Evolutionary conservation across 2,329 filamentous ascomycete species (phyloP).

Genomic region (Thermomyces lanuginosus): DNA sequence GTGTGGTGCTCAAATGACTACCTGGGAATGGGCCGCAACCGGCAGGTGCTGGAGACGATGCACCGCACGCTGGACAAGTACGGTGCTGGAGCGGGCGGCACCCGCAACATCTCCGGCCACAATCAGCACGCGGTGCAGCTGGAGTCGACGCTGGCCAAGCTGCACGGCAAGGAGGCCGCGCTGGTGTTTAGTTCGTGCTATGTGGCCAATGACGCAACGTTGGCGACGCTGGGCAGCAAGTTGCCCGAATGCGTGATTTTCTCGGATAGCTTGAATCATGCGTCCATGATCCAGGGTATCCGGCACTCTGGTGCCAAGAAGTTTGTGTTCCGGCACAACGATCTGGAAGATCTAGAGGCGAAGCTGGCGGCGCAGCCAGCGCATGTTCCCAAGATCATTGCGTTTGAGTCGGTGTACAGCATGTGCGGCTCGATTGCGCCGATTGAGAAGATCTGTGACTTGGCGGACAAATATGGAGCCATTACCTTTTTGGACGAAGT

Average conservation of each 20-base stretch:
- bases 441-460: conserved; percentile 86
- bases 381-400: conserved; percentile 88
- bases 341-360: conserved; percentile 76
- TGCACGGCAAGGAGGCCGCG: conserved; percentile 83
- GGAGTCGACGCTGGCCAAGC: conserved; percentile 64
- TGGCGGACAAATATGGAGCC: conserved; percentile 94
- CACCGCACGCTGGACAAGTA: conserved; percentile 90
- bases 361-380: conserved; percentile 79
- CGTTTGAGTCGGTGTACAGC: conserved; percentile 96
- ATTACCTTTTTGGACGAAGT: conserved; percentile 98
- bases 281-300: conserved; percentile 98
- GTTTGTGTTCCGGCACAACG: conserved; percentile 97
- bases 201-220: conserved; percentile 91
- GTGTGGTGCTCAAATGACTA: conserved; percentile 99
- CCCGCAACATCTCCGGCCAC: conserved; percentile 93
- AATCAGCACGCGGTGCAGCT: conserved; percentile 83
- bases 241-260: conserved; percentile 91
- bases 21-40: conserved; percentile 90
- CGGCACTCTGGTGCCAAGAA: conserved; percentile 94
- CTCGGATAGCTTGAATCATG: conserved; percentile 95
- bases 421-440: conserved; percentile 98
- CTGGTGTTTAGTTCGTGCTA: conserved; percentile 97
- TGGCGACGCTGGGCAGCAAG: conserved; percentile 93
- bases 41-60: conserved; percentile 74
- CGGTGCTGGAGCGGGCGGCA: conserved; percentile 86